These are phyloP conservation scores for Pseudogymnoascus sp. DNA, from an alignment of 2,329 filamentous ascomycete genomes.

Conservation along the genomic window DNA sequence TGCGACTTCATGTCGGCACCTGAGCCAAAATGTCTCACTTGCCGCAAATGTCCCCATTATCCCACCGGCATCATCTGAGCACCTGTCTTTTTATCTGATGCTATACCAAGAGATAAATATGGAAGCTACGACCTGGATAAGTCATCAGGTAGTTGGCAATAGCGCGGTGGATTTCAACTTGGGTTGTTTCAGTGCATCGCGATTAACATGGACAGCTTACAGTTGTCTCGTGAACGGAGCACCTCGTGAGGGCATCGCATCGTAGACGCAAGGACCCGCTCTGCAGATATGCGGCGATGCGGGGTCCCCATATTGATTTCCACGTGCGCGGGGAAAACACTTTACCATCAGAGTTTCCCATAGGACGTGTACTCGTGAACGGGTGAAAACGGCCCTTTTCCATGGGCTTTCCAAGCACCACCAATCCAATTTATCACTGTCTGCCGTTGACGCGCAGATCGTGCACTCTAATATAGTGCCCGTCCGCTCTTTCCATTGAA, in stretches of 20 bases:
- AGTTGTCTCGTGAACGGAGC: background rate
- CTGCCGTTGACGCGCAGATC: background rate
- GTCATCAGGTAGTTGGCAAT: background rate
- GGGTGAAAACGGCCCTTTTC: background rate
- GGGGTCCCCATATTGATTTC: constrained; percentile 1
- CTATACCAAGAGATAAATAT: background rate
- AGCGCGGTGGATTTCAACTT: background rate
- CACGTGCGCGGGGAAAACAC: background rate
- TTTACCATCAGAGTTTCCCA: no score
- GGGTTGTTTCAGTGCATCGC: background rate
- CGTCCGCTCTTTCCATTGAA: background rate
- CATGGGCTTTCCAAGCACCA: background rate
- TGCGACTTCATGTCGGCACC: background rate
- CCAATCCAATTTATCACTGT: background rate
- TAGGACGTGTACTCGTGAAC: background rate
- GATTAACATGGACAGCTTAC: background rate
- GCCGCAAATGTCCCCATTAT: background rate
- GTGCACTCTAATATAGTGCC: background rate
- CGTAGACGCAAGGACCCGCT: background rate
- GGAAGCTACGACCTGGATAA: background rate
- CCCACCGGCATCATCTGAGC: background rate
- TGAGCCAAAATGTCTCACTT: constrained; percentile 9
- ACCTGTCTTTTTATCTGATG: background rate
- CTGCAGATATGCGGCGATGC: background rate
- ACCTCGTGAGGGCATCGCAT: background rate